These are phyloP conservation scores for Eucalyptus paniculata DNA, from an alignment of 345 rosid genomes.

Conservation along the genomic window DNA sequence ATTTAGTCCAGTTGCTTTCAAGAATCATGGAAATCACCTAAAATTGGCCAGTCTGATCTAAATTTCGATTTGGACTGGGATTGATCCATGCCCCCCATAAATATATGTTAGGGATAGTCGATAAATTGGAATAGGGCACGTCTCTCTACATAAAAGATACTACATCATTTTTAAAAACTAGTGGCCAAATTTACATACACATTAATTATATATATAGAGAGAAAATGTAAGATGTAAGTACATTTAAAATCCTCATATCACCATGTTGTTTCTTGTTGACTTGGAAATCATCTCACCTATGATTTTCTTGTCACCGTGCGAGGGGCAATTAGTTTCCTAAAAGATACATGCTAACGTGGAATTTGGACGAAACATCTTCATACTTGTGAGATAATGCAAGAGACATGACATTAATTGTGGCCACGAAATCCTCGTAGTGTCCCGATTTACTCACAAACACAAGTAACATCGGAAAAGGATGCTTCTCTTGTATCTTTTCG, in stretches of 20 bases:
- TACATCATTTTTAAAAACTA: not conserved
- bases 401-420: not conserved
- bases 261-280: not conserved
- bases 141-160: not conserved
- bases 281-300: not conserved
- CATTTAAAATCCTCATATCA: not conserved
- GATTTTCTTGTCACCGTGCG: not conserved
- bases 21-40: not conserved
- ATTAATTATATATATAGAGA: not conserved
- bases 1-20: not conserved
- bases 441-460: not conserved
- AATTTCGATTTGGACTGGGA: fast-evolving
- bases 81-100: not conserved
- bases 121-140: not conserved
- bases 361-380: not conserved
- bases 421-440: not conserved
- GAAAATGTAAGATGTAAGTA: not conserved
- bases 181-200: not conserved
- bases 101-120: not conserved
- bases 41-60: fast-evolving
- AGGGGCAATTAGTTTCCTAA: not conserved
- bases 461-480: not conserved
- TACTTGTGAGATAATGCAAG: not conserved
- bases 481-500: not conserved
- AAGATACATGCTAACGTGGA: not conserved